A percentile compares a stretch with the other conserved stretches of the same genome.
phyloP scores from a whole-genome alignment of 2,329 filamentous ascomycete species.

The Trichothecium sympodiale region DNA sequence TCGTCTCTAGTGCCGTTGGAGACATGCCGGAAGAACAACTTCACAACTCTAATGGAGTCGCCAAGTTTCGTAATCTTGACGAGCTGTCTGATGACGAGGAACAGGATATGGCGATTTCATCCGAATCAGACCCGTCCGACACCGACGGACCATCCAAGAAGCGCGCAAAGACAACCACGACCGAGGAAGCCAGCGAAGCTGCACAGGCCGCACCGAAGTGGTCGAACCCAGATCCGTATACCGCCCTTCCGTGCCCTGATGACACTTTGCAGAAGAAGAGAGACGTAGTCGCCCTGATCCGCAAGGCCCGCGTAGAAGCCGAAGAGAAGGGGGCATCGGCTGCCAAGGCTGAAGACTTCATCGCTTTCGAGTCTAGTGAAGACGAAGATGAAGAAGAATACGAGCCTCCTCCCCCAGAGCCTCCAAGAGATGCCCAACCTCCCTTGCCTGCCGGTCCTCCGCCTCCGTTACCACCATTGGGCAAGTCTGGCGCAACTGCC shows the following conservation, averaged over 20 bases:
- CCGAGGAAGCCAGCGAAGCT: constrained; percentile 17
- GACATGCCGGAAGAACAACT: constrained; percentile 33
- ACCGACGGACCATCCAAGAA: constrained; percentile 30
- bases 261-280: constrained; percentile 63
- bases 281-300: constrained; percentile 83
- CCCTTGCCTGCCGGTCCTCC: constrained; percentile 11
- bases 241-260: constrained; percentile 69
- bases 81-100: constrained; percentile 54
- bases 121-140: constrained; percentile 13
- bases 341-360: constrained; percentile 68
- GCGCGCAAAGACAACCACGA: constrained; percentile 17
- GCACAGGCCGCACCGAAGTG: constrained; percentile 57
- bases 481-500: constrained; percentile 6
- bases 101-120: constrained; percentile 52
- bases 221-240: constrained; percentile 96
- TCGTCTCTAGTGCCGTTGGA: constrained; percentile 32
- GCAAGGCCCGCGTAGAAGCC: constrained; percentile 63
- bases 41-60: constrained; percentile 30
- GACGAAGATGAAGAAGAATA: constrained; percentile 27
- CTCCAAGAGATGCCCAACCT: constrained; percentile 10
- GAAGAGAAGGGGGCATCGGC: constrained; percentile 37
- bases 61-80: constrained; percentile 43
- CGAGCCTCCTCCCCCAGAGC: constrained; percentile 6
- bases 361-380: constrained; percentile 66
- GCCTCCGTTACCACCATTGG: constrained; percentile 10